Conservation (phyloP, 257 asterid genomes). For the Lavandula angustifolia region DNA sequence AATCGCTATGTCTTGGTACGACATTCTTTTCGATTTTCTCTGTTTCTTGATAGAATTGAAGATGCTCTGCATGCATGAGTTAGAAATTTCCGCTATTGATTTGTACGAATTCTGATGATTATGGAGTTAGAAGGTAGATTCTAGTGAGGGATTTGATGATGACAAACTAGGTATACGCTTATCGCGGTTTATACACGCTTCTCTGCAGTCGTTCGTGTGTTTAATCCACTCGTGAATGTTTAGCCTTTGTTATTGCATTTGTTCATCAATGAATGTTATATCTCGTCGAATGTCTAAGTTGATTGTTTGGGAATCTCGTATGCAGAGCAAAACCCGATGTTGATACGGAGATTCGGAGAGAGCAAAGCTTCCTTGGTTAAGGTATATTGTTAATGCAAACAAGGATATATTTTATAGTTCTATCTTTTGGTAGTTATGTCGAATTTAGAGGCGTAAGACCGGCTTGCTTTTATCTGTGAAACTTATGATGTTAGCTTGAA, state of each 20-base stretch:
- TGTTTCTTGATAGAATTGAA: slow-evolving; percentile 5
- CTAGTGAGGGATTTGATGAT: slow-evolving; percentile 19
- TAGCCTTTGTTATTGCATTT: no score
- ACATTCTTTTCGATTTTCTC: background rate
- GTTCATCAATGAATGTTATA: background rate
- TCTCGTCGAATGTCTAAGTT: slow-evolving; percentile 12
- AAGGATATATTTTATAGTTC: slow-evolving; percentile 14
- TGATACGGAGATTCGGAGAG: slow-evolving; percentile 25
- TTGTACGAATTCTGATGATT: background rate
- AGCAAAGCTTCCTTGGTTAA: slow-evolving; percentile 27
- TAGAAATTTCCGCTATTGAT: background rate
- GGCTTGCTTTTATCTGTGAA: slow-evolving; percentile 26
- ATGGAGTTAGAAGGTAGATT: background rate
- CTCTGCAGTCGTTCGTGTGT: background rate
- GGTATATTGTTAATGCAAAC: slow-evolving; percentile 35
- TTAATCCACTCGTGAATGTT: background rate
- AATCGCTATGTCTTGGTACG: slow-evolving; percentile 55
- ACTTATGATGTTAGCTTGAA: slow-evolving; percentile 28
- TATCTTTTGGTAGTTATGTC: slow-evolving; percentile 26
- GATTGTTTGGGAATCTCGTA: slow-evolving; percentile 24
- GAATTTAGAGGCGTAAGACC: slow-evolving; percentile 26
- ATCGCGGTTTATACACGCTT: no score
- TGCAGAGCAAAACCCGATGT: slow-evolving; percentile 38
- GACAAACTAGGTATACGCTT: background rate
- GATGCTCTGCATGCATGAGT: slow-evolving; percentile 23